These are phyloP conservation scores for Metschnikowia cerradonensis DNA, from an alignment of 805 yeast genomes.

Conservation along the genomic window DNA sequence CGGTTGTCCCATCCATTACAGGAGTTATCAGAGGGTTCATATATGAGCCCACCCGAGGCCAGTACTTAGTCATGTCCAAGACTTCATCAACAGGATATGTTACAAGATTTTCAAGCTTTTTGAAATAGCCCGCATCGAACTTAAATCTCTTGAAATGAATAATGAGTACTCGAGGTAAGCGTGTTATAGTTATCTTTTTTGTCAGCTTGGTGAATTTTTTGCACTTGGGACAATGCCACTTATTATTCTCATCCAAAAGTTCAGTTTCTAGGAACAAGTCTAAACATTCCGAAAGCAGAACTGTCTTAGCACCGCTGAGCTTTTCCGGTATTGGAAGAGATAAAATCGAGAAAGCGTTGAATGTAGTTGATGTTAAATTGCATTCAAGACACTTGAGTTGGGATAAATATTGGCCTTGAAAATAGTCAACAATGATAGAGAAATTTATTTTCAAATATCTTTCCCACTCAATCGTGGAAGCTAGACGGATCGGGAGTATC, in stretches of 20 bases:
- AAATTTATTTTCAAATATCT: slow-evolving; percentile 73
- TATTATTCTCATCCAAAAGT: slow-evolving; percentile 67
- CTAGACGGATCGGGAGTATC: slow-evolving; percentile 66
- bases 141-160: slow-evolving; percentile 83
- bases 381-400: slow-evolving; percentile 71
- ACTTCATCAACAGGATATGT: slow-evolving; percentile 55
- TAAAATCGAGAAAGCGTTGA: slow-evolving; percentile 73
- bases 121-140: slow-evolving; percentile 40
- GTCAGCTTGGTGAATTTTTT: slow-evolving; percentile 57
- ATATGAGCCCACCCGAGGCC: slow-evolving; percentile 53
- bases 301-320: slow-evolving; percentile 19
- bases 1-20: slow-evolving; percentile 36
- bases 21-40: slow-evolving; percentile 10
- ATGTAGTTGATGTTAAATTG: slow-evolving; percentile 75
- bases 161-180: slow-evolving; percentile 76
- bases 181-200: slow-evolving; percentile 66
- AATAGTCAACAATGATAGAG: slow-evolving; percentile 73
- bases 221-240: slow-evolving; percentile 83
- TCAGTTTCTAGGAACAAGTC: slow-evolving; percentile 75
- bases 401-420: slow-evolving; percentile 89
- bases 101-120: slow-evolving; percentile 62
- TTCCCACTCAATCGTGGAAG: slow-evolving; percentile 91
- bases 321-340: slow-evolving; percentile 72
- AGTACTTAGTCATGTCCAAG: slow-evolving; percentile 64
- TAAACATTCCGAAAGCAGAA: slow-evolving; percentile 60